A percentile compares a stretch with the other conserved stretches of the same genome.
These are phyloP conservation scores for Beta vulgaris DNA, from an alignment of 148 eudicot genomes.

Conservation along the genomic window DNA sequence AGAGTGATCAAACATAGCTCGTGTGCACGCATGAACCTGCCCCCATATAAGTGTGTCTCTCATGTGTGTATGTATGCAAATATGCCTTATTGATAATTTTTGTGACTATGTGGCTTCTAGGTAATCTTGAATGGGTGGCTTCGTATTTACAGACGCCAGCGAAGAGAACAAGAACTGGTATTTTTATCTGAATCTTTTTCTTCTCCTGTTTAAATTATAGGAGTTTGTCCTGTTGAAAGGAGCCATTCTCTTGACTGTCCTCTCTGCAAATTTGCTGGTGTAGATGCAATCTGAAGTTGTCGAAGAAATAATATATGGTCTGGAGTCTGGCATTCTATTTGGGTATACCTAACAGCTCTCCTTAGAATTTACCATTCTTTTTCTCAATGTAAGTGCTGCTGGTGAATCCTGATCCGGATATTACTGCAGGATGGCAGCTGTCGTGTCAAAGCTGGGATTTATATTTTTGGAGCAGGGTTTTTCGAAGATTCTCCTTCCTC, in stretches of 20 bases:
- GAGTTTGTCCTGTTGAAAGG: neutral
- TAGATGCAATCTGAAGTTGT: conserved; percentile 98
- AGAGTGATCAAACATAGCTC: too few relatives aligned
- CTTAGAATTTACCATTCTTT: neutral
- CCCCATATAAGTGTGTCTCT: neutral
- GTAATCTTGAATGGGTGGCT: conserved; percentile 90
- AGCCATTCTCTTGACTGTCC: conserved; percentile 2
- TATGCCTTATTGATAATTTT: neutral
- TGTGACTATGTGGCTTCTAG: conserved; percentile 33
- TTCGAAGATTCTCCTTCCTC: conserved; percentile 66
- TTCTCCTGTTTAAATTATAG: neutral
- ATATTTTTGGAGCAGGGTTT: conserved; percentile 92
- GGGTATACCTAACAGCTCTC: conserved; percentile 51
- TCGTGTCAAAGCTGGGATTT: conserved; percentile 93
- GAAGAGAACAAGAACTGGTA: conserved; percentile 98
- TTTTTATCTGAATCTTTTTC: conserved; percentile 9
- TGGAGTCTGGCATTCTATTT: conserved; percentile 97
- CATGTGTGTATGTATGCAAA: neutral
- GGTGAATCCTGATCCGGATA: conserved; percentile 16
- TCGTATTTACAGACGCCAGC: conserved; percentile 83
- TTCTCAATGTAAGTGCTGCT: conserved; percentile 13
- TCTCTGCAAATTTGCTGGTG: conserved; percentile 19
- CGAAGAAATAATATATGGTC: conserved; percentile 89
- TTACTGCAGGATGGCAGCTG: conserved; percentile 82
- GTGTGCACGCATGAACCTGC: neutral